Percentiles rank a stretch among this genome's conserved stretches.
Conservation (phyloP, 805 yeast genomes). For the Ogataea trehaloabstinens region DNA sequence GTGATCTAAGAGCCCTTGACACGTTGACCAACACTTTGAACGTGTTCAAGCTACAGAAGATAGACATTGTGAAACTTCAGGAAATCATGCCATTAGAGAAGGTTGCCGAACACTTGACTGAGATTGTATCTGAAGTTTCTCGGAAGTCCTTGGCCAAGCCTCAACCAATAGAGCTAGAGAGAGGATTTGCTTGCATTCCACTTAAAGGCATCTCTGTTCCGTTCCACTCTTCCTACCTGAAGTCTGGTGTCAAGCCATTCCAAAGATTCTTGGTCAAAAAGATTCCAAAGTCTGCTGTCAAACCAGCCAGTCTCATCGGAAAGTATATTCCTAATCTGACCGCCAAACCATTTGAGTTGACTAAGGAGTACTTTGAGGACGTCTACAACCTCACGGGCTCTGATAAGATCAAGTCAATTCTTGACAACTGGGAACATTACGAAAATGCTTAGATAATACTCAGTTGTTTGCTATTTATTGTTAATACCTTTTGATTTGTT, state of each 20-base stretch:
- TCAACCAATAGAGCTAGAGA: constrained; percentile 94
- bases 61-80: constrained; percentile 86
- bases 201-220: constrained; percentile 99
- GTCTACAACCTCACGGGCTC: constrained; percentile 90
- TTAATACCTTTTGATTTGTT: neutral
- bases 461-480: neutral
- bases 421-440: constrained; percentile 95
- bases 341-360: constrained; percentile 93
- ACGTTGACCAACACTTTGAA: constrained; percentile 90
- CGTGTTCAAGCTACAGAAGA: constrained; percentile 89
- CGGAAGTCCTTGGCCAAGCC: constrained; percentile 81
- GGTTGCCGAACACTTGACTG: constrained; percentile 83
- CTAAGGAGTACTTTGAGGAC: constrained; percentile 96
- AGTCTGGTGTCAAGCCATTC: constrained; percentile 99
- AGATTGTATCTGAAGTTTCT: constrained; percentile 83
- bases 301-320: constrained; percentile 88
- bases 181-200: constrained; percentile 98
- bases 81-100: constrained; percentile 80
- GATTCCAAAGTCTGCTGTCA: constrained; percentile 91
- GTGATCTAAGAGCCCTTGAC: constrained; percentile 95
- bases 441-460: constrained; percentile 41
- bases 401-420: constrained; percentile 82
- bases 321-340: constrained; percentile 98
- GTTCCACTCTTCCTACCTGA: constrained; percentile 97
- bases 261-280: constrained; percentile 95